phyloP scores from a whole-genome alignment of 352 stramenopile species.

The Phytophthora kernoviae region DNA sequence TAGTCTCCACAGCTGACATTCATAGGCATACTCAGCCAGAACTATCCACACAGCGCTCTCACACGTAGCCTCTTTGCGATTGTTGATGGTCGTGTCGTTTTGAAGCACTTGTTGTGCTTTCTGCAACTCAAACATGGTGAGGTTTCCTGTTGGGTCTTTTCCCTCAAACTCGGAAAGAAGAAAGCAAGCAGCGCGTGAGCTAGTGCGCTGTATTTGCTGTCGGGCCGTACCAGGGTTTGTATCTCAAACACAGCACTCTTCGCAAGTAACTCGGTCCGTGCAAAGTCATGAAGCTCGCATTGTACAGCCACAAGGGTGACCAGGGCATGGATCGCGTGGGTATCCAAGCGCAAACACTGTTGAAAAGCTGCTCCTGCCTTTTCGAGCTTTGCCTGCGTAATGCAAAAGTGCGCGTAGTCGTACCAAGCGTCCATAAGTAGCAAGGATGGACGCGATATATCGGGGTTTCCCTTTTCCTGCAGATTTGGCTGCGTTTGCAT shows the following conservation, averaged over 20 bases:
- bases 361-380: constrained; percentile 60
- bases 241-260: constrained; percentile 48
- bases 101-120: constrained; percentile 53
- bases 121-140: constrained; percentile 70
- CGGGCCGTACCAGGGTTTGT: constrained; percentile 6
- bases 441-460: constrained; percentile 11
- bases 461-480: constrained; percentile 9
- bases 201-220: constrained; percentile 29
- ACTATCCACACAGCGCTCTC: constrained; percentile 66
- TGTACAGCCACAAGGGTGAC: constrained; percentile 62
- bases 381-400: constrained; percentile 48
- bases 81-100: constrained; percentile 6
- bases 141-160: constrained; percentile 60
- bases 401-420: constrained; percentile 70
- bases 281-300: constrained; percentile 61
- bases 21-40: constrained; percentile 50
- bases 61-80: constrained; percentile 26
- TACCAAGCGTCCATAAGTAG: constrained; percentile 52
- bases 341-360: constrained; percentile 62
- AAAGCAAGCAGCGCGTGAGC: constrained; percentile 69
- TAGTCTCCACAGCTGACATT: constrained; percentile 45
- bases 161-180: constrained; percentile 52
- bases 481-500: constrained; percentile 8
- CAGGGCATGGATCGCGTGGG: constrained; percentile 40
- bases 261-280: constrained; percentile 41